Base-by-base conservation (phyloP, 192 early-diverging fungal species). In the Chytriomyces sp. region DNA sequence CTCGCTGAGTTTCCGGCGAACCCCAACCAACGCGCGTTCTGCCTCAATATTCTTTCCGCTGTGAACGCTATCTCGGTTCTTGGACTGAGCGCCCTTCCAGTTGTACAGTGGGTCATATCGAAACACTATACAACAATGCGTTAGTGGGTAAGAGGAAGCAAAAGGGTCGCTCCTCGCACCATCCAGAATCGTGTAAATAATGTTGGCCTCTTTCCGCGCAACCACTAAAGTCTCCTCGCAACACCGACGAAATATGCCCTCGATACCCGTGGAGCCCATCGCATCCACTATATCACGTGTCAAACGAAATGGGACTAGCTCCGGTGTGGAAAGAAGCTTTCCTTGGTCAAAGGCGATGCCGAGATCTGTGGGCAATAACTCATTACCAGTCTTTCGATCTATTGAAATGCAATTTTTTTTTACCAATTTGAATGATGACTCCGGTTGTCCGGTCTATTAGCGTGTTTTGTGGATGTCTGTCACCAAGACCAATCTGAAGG, bases 341-440 rank as follows among this genome's bases (percentile, higher is more conserved):
- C 96, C 96, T 75, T 94, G 89, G 64, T 98, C 96, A 82, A 98
- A 98, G 14, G 94, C 93, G 49, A 98, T 96, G 17, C 95, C 96
- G 44, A 96, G 87, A 75, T 98, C 68, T 70, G 53, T 14, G 14
- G 8, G 34, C 60, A 28, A 37, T 12, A 1, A 37, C 39, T 14
- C 19, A 3, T 49, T 49, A n/a, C 54, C n/a, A 8, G n/a, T 8
- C 54, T 56, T 56, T 6, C 8, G 7, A 28, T 17, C 22, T 56
- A 8, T 22, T 28, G 33, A 1, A 34, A 37, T 33, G 12, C 40
- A 6, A 49, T 33, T 32, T 2, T 22, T 38, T 19, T 39, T 8
- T 26, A 70, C 68, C 96, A 41, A 98, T 98, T 76, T 98, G 96
- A 38, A 98, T 88, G 12, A 96, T 65, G 58, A 96, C 94, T 3